A percentile compares a stretch with the other conserved stretches of the same genome.
These are phyloP conservation scores for Vigna angularis DNA, from an alignment of 306 rosid genomes.

Conservation along the genomic window DNA sequence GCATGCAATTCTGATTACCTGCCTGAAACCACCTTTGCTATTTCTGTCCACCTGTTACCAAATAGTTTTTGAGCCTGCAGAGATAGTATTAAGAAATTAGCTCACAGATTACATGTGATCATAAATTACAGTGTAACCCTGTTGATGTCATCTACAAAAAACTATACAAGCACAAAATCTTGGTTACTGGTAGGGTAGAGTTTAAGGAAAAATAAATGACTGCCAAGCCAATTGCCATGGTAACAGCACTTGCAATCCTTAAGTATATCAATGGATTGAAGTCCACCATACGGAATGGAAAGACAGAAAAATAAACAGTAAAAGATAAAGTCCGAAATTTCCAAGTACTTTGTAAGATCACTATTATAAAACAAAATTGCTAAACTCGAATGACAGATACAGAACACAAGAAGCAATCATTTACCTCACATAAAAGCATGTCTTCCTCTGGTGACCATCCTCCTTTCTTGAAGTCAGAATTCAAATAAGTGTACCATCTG, in stretches of 20 bases:
- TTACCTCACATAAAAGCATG: slow-evolving; percentile 94
- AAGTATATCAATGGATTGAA: slow-evolving; percentile 36
- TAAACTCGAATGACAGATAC: slow-evolving; percentile 33
- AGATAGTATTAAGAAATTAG: slow-evolving; percentile 50
- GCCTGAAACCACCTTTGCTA: slow-evolving; percentile 99
- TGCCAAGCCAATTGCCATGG: slow-evolving; percentile 2
- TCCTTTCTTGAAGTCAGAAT: slow-evolving; percentile 99
- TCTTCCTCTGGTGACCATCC: slow-evolving; percentile 99
- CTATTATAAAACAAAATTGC: slow-evolving; percentile 23
- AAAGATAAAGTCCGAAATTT: slow-evolving; percentile 21
- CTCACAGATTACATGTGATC: background rate
- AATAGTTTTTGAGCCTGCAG: slow-evolving; percentile 92
- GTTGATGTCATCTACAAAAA: slow-evolving; percentile 5
- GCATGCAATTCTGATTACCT: slow-evolving; percentile 59
- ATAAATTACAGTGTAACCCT: slow-evolving; percentile 9
- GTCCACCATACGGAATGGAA: slow-evolving; percentile 5
- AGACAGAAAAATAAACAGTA: slow-evolving; percentile 25
- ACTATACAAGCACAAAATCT: slow-evolving; percentile 6
- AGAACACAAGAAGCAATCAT: slow-evolving; percentile 26
- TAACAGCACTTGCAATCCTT: slow-evolving; percentile 27
- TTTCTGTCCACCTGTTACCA: slow-evolving; percentile 99
- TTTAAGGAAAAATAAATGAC: slow-evolving; percentile 21
- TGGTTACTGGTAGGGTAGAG: slow-evolving; percentile 7
- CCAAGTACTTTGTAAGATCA: slow-evolving; percentile 13
- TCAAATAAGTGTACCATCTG: slow-evolving; percentile 99